Conservation (phyloP, 768 basidiomycete genomes). For the Phaffia tasmanica region DNA sequence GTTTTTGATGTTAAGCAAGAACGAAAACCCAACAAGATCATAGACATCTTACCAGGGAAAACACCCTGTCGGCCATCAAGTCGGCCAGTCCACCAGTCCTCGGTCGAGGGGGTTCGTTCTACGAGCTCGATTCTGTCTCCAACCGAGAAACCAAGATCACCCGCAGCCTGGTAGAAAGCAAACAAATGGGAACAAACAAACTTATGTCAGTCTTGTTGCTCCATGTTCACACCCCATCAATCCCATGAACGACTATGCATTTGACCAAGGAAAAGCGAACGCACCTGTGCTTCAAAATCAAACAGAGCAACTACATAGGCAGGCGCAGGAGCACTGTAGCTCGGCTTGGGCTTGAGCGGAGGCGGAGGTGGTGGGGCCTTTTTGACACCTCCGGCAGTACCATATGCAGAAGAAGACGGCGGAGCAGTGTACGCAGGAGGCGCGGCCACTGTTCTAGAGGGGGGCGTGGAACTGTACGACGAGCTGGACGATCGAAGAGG, state of each 20-base stretch:
- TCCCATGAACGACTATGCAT: not conserved
- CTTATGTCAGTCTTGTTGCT: not conserved
- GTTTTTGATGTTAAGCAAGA: not conserved
- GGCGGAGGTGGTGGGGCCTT: slow-evolving; percentile 86
- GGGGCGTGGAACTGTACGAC: slow-evolving; percentile 15
- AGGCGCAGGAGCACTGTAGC: slow-evolving; percentile 49
- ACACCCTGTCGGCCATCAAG: slow-evolving; percentile 25
- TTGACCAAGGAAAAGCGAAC: not conserved
- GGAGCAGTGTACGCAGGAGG: slow-evolving; percentile 51
- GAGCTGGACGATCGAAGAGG: slow-evolving; percentile 12
- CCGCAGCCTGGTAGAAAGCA: slow-evolving; percentile 11
- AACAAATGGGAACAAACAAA: not conserved
- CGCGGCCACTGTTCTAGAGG: slow-evolving; percentile 31
- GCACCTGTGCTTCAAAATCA: slow-evolving; percentile 80
- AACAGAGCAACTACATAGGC: slow-evolving; percentile 86
- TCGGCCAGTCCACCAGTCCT: slow-evolving; percentile 26
- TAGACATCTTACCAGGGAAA: slow-evolving; percentile 30
- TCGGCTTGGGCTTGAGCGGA: slow-evolving; percentile 73
- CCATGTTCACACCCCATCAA: too few relatives aligned
- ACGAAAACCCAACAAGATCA: not conserved
- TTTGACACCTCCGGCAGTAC: slow-evolving; percentile 40
- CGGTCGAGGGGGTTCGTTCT: slow-evolving; percentile 12
- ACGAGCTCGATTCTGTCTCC: slow-evolving; percentile 26
- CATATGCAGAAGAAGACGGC: slow-evolving; percentile 39
- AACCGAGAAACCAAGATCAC: slow-evolving; percentile 23